phyloP scores from a whole-genome alignment of 1,284 basidiomycete genomes.

The Xerocomus minutiporus region DNA sequence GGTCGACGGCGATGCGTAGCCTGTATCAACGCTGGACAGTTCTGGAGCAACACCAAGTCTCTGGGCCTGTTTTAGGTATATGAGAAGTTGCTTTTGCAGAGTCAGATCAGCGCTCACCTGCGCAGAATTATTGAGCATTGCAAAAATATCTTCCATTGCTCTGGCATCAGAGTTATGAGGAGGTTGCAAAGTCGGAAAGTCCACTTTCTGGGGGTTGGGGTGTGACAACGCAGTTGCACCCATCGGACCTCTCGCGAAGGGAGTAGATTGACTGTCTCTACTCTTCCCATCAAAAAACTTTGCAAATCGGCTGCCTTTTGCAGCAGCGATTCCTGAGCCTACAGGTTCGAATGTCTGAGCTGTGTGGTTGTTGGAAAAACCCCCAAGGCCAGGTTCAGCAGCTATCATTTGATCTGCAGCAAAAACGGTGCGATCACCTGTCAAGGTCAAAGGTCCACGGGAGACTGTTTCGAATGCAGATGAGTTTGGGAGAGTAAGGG shows the following conservation, averaged over 20 bases:
- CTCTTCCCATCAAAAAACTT: constrained; percentile 77
- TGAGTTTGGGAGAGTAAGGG: constrained; percentile 19
- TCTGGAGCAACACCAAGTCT: constrained; percentile 24
- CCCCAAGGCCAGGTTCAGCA: constrained; percentile 18
- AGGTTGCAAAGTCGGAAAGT: constrained; percentile 35
- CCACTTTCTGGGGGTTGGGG: constrained; percentile 46
- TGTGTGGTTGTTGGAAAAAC: constrained; percentile 19
- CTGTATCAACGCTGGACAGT: constrained; percentile 21
- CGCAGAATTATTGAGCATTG: constrained; percentile 37
- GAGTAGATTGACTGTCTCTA: constrained; percentile 40
- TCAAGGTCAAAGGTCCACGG: constrained; percentile 26
- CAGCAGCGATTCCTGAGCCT: constrained; percentile 40
- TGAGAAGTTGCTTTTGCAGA: neutral
- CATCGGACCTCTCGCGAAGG: constrained; percentile 38
- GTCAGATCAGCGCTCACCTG: constrained; percentile 22
- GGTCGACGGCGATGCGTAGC: constrained; percentile 24
- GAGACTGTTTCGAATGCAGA: constrained; percentile 34
- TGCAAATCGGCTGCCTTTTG: constrained; percentile 74
- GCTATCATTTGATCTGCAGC: constrained; percentile 22
- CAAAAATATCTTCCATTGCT: constrained; percentile 71
- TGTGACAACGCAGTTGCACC: constrained; percentile 41
- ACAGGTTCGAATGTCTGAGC: constrained; percentile 32
- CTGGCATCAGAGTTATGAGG: constrained; percentile 45
- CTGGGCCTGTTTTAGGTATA: constrained; percentile 24
- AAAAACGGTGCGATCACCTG: constrained; percentile 24